These are phyloP conservation scores for Pleurostoma richardsiae DNA, from an alignment of 2,329 filamentous ascomycete genomes.

Conservation along the genomic window DNA sequence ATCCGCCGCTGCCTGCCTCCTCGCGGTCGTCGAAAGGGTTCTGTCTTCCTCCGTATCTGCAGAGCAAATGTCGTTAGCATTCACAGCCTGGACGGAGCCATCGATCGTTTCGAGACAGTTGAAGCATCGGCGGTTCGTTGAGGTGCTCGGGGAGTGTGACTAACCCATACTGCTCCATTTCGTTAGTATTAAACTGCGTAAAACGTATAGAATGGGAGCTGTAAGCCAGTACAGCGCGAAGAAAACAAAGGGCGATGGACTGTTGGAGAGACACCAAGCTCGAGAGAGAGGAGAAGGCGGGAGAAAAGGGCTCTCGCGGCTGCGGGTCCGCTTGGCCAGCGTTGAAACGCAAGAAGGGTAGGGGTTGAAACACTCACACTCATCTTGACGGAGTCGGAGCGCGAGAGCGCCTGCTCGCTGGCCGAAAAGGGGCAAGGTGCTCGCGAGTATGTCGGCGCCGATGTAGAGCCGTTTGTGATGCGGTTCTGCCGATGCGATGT, in stretches of 20 bases:
- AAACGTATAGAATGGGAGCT: constrained; percentile 3
- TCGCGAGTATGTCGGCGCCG: too few species aligned
- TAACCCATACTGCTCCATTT: constrained; percentile 50
- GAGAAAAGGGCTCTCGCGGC: background rate
- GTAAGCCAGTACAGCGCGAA: constrained; percentile 1
- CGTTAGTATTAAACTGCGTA: constrained; percentile 24
- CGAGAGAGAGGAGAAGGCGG: background rate
- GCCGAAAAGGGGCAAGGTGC: too few species aligned
- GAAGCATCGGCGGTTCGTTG: background rate
- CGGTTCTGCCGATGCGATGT: too few species aligned
- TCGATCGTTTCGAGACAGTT: too few species aligned
- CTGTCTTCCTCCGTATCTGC: constrained; percentile 47
- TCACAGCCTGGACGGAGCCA: too few species aligned
- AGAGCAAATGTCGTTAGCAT: constrained; percentile 21
- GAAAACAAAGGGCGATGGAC: background rate
- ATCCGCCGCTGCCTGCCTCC: constrained; percentile 27
- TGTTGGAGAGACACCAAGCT: constrained; percentile 2
- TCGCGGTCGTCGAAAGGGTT: constrained; percentile 58
- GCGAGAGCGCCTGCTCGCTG: constrained; percentile 2
- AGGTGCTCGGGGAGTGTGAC: constrained; percentile 18
- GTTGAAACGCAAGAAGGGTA: constrained; percentile 12
- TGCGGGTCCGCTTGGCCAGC: background rate
- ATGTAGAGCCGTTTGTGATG: too few species aligned
- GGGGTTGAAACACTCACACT: constrained; percentile 39
- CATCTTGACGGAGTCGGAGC: constrained; percentile 28